Conservation (phyloP, 495 filamentous ascomycete species). For the Xylaria curta region DNA sequence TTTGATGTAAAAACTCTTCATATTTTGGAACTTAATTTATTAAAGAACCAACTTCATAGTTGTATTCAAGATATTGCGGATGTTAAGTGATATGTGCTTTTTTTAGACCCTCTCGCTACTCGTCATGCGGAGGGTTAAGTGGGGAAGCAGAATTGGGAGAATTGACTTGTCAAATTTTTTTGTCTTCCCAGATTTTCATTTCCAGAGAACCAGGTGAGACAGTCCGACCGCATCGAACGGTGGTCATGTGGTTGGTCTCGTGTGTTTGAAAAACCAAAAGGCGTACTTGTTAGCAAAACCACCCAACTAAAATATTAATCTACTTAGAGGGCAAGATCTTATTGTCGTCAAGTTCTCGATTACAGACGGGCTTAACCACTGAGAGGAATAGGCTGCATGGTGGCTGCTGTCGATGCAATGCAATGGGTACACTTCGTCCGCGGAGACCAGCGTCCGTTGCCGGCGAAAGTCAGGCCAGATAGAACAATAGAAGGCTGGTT, state of each 20-base stretch:
- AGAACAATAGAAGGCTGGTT: neutral
- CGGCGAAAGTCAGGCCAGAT: conserved; percentile 4
- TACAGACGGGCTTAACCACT: neutral
- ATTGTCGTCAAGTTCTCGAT: neutral
- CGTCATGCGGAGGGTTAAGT: conserved; percentile 13
- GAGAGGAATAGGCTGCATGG: neutral
- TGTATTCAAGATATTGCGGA: neutral
- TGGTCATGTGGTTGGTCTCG: conserved; percentile 24
- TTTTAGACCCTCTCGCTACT: neutral
- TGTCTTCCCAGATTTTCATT: conserved; percentile 10
- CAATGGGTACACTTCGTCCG: neutral
- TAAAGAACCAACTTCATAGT: neutral
- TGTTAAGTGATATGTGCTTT: neutral
- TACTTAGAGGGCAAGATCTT: neutral
- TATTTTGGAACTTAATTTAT: neutral
- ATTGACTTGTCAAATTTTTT: conserved; percentile 18
- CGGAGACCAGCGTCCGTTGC: conserved; percentile 20
- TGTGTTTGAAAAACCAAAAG: neutral
- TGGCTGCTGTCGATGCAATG: conserved; percentile 10
- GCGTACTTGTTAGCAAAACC: neutral
- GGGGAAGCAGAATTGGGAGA: conserved; percentile 8
- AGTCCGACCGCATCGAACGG: conserved; percentile 23
- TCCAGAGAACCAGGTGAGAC: conserved; percentile 17
- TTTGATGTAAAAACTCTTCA: neutral
- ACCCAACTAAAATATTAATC: neutral